Evolutionary conservation across 139 green algal genomes (phyloP).

Genomic region (Volvox africanus): DNA sequence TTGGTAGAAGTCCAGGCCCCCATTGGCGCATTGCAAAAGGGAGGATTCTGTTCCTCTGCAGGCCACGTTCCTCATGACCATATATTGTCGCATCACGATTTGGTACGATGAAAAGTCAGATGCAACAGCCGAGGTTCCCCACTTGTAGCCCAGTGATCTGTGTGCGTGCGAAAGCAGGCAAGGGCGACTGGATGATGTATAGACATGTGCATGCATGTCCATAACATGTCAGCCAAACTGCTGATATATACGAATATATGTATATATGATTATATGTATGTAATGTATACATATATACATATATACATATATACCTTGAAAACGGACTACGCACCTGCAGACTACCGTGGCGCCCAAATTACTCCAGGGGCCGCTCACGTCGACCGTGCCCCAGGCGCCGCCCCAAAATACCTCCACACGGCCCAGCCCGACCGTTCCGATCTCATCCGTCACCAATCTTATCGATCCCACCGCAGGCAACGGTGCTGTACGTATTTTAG

Average conservation of each 20-base stretch:
- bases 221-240: too few species aligned
- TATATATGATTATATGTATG: too few species aligned
- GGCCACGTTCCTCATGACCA: not conserved
- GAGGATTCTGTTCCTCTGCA: not conserved
- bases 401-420: slow-evolving; percentile 9
- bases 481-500: not conserved
- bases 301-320: too few species aligned
- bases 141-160: not conserved
- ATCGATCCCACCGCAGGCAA: not conserved
- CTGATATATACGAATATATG: not conserved
- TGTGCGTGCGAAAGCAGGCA: not conserved
- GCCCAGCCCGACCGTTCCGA: not conserved
- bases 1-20: not conserved
- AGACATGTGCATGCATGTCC: too few species aligned
- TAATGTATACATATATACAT: too few species aligned
- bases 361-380: not conserved
- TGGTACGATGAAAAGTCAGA: not conserved
- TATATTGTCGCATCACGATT: too few species aligned
- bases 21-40: not conserved
- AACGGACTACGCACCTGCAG: slow-evolving; percentile 6
- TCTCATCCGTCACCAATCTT: not conserved
- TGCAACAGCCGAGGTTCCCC: not conserved
- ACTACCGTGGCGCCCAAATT: not conserved
- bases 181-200: too few species aligned
- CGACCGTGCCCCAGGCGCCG: not conserved